Percentiles rank a stretch among this genome's conserved stretches.
Conservation (phyloP, 768 basidiomycete genomes). For the Mycena capillaripes region DNA sequence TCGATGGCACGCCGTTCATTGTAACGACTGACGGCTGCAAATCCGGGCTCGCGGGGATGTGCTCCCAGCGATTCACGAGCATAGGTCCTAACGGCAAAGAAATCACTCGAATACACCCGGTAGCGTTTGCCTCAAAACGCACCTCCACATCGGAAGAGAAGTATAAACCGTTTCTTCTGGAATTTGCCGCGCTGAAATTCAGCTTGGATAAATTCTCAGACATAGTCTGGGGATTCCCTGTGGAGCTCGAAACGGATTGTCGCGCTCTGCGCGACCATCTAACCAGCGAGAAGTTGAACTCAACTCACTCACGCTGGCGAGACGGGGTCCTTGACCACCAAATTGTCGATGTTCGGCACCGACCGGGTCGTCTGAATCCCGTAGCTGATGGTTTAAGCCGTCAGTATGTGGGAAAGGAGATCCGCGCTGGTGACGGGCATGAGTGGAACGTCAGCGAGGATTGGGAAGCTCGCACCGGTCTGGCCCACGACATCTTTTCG, state of each 20-base stretch:
- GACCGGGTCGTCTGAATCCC: not conserved
- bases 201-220: constrained; percentile 39
- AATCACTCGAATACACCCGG: constrained; percentile 36
- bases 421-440: constrained; percentile 33
- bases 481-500: constrained; percentile 20
- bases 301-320: constrained; percentile 44
- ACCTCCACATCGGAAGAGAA: constrained; percentile 23
- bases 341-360: constrained; percentile 29
- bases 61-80: constrained; percentile 38
- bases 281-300: constrained; percentile 38
- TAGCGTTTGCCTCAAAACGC: constrained; percentile 43
- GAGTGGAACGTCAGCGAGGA: constrained; percentile 40
- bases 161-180: constrained; percentile 48
- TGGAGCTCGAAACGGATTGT: constrained; percentile 32
- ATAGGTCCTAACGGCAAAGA: constrained; percentile 31
- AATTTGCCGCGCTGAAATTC: constrained; percentile 42
- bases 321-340: constrained; percentile 24
- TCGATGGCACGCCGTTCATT: constrained; percentile 46
- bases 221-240: constrained; percentile 41
- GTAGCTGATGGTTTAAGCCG: not conserved
- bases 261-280: constrained; percentile 40
- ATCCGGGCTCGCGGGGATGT: constrained; percentile 42
- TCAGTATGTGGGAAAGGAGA: constrained; percentile 6
- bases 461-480: constrained; percentile 15
- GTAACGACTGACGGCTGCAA: constrained; percentile 47